Conservation (phyloP, 1,139 yeast species). For the Yarrowia galli region DNA sequence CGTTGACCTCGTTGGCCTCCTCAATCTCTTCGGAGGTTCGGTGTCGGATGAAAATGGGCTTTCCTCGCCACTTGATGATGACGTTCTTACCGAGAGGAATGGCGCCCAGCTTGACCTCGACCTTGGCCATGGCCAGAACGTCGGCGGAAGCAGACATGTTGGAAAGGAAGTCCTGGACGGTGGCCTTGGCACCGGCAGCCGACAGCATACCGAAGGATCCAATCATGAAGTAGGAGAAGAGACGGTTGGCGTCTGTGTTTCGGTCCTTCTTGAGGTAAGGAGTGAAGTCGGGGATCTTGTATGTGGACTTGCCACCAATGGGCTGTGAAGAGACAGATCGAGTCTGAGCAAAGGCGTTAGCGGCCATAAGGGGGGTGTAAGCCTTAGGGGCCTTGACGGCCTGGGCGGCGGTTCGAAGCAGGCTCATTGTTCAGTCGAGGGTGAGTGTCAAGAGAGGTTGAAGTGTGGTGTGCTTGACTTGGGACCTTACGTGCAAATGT, state of each 20-base stretch:
- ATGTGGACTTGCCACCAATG: slow-evolving; percentile 66
- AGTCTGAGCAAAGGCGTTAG: slow-evolving; percentile 40
- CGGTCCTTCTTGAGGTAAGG: slow-evolving; percentile 77
- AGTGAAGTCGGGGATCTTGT: slow-evolving; percentile 92
- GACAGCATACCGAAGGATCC: slow-evolving; percentile 94
- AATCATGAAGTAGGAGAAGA: slow-evolving; percentile 95
- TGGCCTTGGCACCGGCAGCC: slow-evolving; percentile 97
- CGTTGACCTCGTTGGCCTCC: slow-evolving; percentile 87
- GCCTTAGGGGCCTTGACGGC: slow-evolving; percentile 39
- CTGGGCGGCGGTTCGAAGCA: slow-evolving; percentile 39
- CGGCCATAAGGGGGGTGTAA: slow-evolving; percentile 38
- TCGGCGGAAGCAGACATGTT: slow-evolving; percentile 99
- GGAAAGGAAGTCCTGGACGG: slow-evolving; percentile 92
- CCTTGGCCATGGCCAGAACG: slow-evolving; percentile 99
- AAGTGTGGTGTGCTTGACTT: slow-evolving; percentile 37
- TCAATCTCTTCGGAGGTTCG: slow-evolving; percentile 92
- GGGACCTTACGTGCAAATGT: slow-evolving; percentile 38
- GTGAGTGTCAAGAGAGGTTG: slow-evolving; percentile 34
- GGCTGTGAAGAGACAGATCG: slow-evolving; percentile 49
- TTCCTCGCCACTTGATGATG: slow-evolving; percentile 99
- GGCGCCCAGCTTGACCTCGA: slow-evolving; percentile 91
- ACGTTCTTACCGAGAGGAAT: slow-evolving; percentile 99
- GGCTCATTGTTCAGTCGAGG: slow-evolving; percentile 37
- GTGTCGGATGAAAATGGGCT: slow-evolving; percentile 99
- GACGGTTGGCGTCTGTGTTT: slow-evolving; percentile 77